These are phyloP conservation scores for Hyphopichia burtonii DNA, from an alignment of 1,139 yeast species.

Conservation along the genomic window DNA sequence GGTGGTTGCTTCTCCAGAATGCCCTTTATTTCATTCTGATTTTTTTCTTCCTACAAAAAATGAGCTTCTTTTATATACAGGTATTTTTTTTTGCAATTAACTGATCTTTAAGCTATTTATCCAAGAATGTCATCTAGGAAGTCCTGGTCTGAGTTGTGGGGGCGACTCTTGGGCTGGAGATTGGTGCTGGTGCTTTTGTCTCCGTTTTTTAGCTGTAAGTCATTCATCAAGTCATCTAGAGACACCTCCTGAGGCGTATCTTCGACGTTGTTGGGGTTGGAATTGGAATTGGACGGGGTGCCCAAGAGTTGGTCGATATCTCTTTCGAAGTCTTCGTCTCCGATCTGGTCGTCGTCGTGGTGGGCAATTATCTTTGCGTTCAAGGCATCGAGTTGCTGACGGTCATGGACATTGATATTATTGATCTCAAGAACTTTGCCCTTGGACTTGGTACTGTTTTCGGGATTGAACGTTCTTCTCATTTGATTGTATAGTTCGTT, in stretches of 20 bases:
- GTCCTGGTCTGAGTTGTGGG: constrained; percentile 5
- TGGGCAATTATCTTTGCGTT: constrained; percentile 16
- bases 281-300: no score
- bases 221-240: no score
- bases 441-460: constrained; percentile 5
- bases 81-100: no score
- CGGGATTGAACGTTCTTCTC: constrained; percentile 24
- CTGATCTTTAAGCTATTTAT: not conserved
- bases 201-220: no score
- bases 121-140: constrained; percentile 6
- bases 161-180: not conserved
- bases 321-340: constrained; percentile 18
- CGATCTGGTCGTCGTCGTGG: not conserved
- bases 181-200: not conserved
- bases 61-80: no score
- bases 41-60: no score
- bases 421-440: constrained; percentile 38
- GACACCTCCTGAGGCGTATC: no score
- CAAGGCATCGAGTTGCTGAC: constrained; percentile 23
- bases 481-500: constrained; percentile 29
- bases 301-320: constrained; percentile 18
- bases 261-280: no score
- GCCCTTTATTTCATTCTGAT: no score
- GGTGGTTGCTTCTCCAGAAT: no score
- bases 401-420: constrained; percentile 27